These are phyloP conservation scores for Speleostelium caveatum DNA, from an alignment of 78 protist genomes.

Conservation along the genomic window DNA sequence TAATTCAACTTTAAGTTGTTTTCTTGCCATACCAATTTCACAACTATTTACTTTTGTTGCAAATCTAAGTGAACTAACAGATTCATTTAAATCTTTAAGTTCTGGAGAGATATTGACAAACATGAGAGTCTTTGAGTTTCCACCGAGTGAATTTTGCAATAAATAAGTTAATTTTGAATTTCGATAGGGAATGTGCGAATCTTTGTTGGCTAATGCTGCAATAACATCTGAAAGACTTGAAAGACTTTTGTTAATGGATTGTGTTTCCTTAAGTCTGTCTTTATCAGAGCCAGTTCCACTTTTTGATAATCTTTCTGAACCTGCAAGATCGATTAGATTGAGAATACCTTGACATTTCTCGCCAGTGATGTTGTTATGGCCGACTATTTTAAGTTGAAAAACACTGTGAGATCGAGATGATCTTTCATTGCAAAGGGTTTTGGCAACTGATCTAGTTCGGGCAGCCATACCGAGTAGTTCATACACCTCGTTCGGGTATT, in stretches of 20 bases:
- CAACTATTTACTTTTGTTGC: constrained; percentile 80
- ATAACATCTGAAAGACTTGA: constrained; percentile 91
- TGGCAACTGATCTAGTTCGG: constrained; percentile 76
- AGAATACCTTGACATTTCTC: constrained; percentile 70
- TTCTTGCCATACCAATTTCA: constrained; percentile 81
- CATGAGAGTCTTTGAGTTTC: constrained; percentile 92
- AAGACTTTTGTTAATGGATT: constrained; percentile 92
- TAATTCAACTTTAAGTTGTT: constrained; percentile 59
- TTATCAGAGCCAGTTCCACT: constrained; percentile 66
- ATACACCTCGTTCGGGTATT: constrained; percentile 46
- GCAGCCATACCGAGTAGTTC: constrained; percentile 67
- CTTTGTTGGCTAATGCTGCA: constrained; percentile 89
- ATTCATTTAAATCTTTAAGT: constrained; percentile 57
- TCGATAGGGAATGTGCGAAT: constrained; percentile 71
- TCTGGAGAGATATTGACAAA: constrained; percentile 91
- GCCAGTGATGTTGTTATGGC: constrained; percentile 37
- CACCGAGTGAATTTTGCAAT: constrained; percentile 80
- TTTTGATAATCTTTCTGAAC: constrained; percentile 82
- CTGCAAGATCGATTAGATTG: constrained; percentile 89
- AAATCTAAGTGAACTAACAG: constrained; percentile 72
- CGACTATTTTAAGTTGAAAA: constrained; percentile 79
- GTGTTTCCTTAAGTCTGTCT: constrained; percentile 90
- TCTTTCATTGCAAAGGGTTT: constrained; percentile 85
- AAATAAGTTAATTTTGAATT: constrained; percentile 74
- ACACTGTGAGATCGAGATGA: constrained; percentile 91